These are phyloP conservation scores for Geotrichum ghanense DNA, from an alignment of 805 yeast genomes.

Conservation along the genomic window DNA sequence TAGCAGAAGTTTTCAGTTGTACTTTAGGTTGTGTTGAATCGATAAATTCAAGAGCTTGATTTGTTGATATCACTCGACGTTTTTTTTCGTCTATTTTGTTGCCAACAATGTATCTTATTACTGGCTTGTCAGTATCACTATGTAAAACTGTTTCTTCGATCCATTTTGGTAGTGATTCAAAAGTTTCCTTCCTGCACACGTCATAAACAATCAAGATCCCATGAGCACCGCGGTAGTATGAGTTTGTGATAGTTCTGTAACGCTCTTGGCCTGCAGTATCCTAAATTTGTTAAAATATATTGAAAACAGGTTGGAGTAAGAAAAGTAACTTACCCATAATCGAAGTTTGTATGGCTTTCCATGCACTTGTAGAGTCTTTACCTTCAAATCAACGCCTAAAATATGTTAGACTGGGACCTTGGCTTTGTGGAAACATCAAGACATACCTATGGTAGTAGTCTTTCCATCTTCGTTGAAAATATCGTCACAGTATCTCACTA, in stretches of 20 bases:
- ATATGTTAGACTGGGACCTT: slow-evolving; percentile 33
- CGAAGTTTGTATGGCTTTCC: slow-evolving; percentile 33
- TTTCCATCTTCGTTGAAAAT: slow-evolving; percentile 1
- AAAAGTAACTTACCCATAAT: slow-evolving; percentile 29
- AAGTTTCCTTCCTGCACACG: slow-evolving; percentile 29
- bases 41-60: slow-evolving; percentile 28
- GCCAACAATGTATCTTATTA: slow-evolving; percentile 33
- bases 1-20: background rate
- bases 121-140: slow-evolving; percentile 22
- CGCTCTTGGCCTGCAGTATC: slow-evolving; percentile 44
- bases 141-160: slow-evolving; percentile 24
- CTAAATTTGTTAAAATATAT: background rate
- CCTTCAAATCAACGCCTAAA: slow-evolving; percentile 37
- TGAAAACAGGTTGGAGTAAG: background rate
- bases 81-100: slow-evolving; percentile 26
- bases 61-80: slow-evolving; percentile 29
- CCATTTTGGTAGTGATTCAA: slow-evolving; percentile 32
- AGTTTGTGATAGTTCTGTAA: slow-evolving; percentile 35
- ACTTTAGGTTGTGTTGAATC: slow-evolving; percentile 5
- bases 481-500: slow-evolving; percentile 30
- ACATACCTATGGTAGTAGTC: background rate
- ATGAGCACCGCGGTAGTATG: slow-evolving; percentile 35
- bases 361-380: slow-evolving; percentile 33
- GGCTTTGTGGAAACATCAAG: background rate
- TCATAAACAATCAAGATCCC: slow-evolving; percentile 36